phyloP scores from a whole-genome alignment of 1,284 basidiomycete genomes.

The Cutaneotrichosporon spelunceum region DNA sequence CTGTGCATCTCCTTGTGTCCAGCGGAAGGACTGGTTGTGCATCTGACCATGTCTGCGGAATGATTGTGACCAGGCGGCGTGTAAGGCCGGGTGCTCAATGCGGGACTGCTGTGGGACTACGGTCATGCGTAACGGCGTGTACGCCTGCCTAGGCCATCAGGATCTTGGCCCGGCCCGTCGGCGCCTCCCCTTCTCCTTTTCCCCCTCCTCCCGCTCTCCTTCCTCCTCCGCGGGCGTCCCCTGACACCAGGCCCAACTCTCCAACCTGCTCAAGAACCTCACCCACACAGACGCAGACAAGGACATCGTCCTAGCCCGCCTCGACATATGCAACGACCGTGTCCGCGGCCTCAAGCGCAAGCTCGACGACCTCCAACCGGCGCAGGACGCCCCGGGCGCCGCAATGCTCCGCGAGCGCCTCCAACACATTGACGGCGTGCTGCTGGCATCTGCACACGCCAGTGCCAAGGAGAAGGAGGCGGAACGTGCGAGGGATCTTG shows the following conservation, averaged over 20 bases:
- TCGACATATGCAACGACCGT: conserved; percentile 41
- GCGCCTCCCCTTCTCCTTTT: not conserved
- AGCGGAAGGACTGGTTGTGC: too few species aligned
- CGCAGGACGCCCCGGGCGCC: conserved; percentile 6
- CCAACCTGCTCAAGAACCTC: conserved; percentile 27
- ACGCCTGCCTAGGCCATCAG: too few species aligned
- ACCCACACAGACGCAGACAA: conserved; percentile 23
- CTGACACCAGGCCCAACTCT: conserved; percentile 22
- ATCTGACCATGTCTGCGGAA: too few species aligned
- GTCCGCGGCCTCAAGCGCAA: conserved; percentile 51
- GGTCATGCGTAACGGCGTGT: too few species aligned
- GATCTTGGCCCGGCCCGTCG: not conserved
- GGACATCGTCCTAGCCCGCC: conserved; percentile 26
- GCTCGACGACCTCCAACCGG: conserved; percentile 34
- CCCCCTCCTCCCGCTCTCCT: not conserved
- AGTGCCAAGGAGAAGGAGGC: conserved; percentile 6
- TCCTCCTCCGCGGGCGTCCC: not conserved
- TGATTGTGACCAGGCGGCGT: too few species aligned
- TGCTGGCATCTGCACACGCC: conserved; percentile 8
- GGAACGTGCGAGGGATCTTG: conserved; percentile 1
- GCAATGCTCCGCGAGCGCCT: conserved; percentile 20
- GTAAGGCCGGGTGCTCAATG: too few species aligned
- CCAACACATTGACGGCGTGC: conserved; percentile 17
- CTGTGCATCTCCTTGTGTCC: too few species aligned
- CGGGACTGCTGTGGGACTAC: too few species aligned